Evolutionary conservation across 352 stramenopile genomes (phyloP), one percentile per base, ranked within the genome.

Genomic region (Phytophthora constricta): DNA sequence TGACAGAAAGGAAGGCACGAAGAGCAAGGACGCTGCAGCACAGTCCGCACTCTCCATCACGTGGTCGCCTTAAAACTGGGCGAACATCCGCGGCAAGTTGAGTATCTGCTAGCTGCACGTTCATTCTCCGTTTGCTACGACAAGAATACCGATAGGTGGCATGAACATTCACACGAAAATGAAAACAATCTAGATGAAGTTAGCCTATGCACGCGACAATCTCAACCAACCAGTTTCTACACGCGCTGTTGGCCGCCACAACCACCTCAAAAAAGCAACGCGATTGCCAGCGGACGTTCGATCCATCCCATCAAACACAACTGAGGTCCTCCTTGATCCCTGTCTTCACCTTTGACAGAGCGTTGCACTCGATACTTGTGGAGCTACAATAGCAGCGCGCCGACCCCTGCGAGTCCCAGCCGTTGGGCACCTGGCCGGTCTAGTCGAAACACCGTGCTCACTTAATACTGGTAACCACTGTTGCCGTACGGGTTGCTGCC

Each of bases 401-500:
- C n/a, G n/a, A n/a, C n/a, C n/a, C n/a, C n/a, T n/a, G n/a, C n/a
- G n/a, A n/a, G n/a, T n/a, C n/a, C n/a, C n/a, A n/a, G n/a, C n/a
- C 34, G 9, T 2, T 33, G 19, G 20, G 47, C 34, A 10, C 39
- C 45, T 39, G 37, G 58, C 51, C 41, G 48, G 41, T 27, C 52
- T 10, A 51, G 45, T 51, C 45, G 22, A 54, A 43, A 69, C 60
- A 41, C 42, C 33, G 52, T 62, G 41, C 65, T 60, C 45, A 64
- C 46, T 77, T 80, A 80, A 77, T 80, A 80, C 60, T 77, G 68
- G 68, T 88, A 88, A 52, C 74, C 74, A 70, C 62, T 75, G 28
- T 74, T 77, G 65, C 69, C 77, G 68, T 87, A 87, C 43, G 79
- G 76, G 72, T 89, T 89, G 61, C 60, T 77, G 58, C 68, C 60